Conservation (phyloP, 139 green algal species). For the Coelastrella sp. region DNA sequence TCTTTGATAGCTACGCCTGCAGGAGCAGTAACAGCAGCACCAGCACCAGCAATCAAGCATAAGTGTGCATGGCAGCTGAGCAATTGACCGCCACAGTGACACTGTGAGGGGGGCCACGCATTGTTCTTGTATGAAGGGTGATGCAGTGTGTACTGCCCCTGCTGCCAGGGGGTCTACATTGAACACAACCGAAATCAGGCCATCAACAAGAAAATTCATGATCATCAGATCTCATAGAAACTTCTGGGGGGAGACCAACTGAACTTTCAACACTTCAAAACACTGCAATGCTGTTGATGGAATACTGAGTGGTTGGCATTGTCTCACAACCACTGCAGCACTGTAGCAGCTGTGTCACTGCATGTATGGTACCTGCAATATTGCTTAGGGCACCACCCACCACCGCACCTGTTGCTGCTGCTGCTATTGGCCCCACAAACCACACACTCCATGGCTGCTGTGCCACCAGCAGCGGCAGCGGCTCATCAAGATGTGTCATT, state of each 20-base stretch:
- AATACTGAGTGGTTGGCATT: no score
- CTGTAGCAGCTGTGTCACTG: no score
- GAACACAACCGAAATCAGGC: no score
- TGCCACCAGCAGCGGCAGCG: constrained; percentile 73
- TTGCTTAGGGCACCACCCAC: background rate
- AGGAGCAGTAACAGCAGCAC: background rate
- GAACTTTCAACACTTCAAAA: no score
- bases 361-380: background rate
- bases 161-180: no score
- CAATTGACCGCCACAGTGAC: background rate
- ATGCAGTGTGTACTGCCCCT: background rate
- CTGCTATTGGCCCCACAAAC: constrained; percentile 92
- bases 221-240: no score
- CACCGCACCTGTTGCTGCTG: constrained; percentile 84
- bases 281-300: no score
- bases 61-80: no score
- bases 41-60: background rate
- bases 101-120: background rate
- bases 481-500: constrained; percentile 55
- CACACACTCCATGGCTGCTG: constrained; percentile 80
- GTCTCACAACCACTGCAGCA: no score
- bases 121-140: background rate
- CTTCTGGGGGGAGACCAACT: no score
- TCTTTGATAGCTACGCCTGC: constrained; percentile 90
- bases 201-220: no score